Conservation (phyloP, 116 monocot species). For the Zostera marina region DNA sequence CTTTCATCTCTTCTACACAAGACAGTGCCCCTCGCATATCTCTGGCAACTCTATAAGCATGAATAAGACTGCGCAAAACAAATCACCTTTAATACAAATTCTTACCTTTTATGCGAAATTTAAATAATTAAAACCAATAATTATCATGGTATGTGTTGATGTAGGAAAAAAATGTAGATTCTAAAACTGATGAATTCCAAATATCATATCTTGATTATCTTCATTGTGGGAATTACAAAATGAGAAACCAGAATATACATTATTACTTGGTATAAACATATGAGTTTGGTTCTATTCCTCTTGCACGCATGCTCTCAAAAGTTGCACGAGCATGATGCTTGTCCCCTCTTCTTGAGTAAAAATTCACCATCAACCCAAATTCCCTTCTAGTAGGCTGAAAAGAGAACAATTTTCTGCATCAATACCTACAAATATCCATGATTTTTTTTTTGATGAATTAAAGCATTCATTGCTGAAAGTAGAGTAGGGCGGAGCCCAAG, state of each 20-base stretch:
- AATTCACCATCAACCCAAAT: slow-evolving; percentile 87
- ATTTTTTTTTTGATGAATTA: too few relatives aligned
- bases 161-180: background rate
- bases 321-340: slow-evolving; percentile 94
- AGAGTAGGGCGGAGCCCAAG: too few relatives aligned
- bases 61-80: slow-evolving; percentile 95
- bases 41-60: slow-evolving; percentile 99
- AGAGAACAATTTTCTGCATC: background rate
- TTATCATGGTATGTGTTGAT: too few relatives aligned
- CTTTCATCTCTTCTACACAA: slow-evolving; percentile 83
- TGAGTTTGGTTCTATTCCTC: slow-evolving; percentile 91
- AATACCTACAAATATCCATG: too few relatives aligned
- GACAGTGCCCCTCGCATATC: slow-evolving; percentile 93
- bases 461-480: too few relatives aligned
- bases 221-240: background rate
- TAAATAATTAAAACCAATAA: background rate
- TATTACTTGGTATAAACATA: slow-evolving; percentile 89
- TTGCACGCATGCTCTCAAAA: slow-evolving; percentile 94
- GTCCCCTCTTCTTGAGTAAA: slow-evolving; percentile 89
- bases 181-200: background rate
- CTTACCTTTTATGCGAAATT: background rate
- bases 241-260: slow-evolving; percentile 1
- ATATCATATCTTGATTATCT: background rate
- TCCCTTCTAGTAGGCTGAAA: slow-evolving; percentile 82
- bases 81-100: slow-evolving; percentile 19